phyloP scores from a whole-genome alignment of 495 filamentous ascomycete species.

The Evernia prunastri region DNA sequence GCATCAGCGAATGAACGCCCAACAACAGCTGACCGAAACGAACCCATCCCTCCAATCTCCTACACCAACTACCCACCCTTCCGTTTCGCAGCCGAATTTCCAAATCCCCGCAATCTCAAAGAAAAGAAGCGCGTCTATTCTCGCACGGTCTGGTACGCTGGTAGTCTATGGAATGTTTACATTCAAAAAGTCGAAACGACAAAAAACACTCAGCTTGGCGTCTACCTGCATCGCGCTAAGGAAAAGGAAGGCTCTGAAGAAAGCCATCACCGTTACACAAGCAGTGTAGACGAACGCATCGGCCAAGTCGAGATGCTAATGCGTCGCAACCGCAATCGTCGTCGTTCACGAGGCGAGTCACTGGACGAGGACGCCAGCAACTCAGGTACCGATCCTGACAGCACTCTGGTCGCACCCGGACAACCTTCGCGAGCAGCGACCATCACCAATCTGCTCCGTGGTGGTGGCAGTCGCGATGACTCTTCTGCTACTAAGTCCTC shows the following conservation, averaged over 20 bases:
- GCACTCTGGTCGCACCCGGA: slow-evolving; percentile 24
- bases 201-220: slow-evolving; percentile 51
- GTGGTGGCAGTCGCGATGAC: slow-evolving; percentile 17
- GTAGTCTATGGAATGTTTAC: slow-evolving; percentile 56
- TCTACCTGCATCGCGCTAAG: slow-evolving; percentile 56
- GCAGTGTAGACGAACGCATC: slow-evolving; percentile 44
- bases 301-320: slow-evolving; percentile 45
- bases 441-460: slow-evolving; percentile 26
- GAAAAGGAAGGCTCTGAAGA: slow-evolving; percentile 47
- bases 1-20: slow-evolving; percentile 35
- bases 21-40: slow-evolving; percentile 31
- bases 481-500: slow-evolving; percentile 25
- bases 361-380: slow-evolving; percentile 37
- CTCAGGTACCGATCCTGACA: slow-evolving; percentile 37
- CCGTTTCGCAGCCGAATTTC: slow-evolving; percentile 54
- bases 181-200: slow-evolving; percentile 52
- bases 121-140: slow-evolving; percentile 57
- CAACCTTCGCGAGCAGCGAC: slow-evolving; percentile 23
- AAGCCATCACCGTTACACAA: slow-evolving; percentile 24
- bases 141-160: slow-evolving; percentile 57
- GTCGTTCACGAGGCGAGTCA: slow-evolving; percentile 20
- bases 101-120: slow-evolving; percentile 47
- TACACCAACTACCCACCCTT: slow-evolving; percentile 55
- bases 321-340: slow-evolving; percentile 32
- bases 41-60: slow-evolving; percentile 32